phyloP scores from a whole-genome alignment of 768 basidiomycete species.

The Chiua virens region DNA sequence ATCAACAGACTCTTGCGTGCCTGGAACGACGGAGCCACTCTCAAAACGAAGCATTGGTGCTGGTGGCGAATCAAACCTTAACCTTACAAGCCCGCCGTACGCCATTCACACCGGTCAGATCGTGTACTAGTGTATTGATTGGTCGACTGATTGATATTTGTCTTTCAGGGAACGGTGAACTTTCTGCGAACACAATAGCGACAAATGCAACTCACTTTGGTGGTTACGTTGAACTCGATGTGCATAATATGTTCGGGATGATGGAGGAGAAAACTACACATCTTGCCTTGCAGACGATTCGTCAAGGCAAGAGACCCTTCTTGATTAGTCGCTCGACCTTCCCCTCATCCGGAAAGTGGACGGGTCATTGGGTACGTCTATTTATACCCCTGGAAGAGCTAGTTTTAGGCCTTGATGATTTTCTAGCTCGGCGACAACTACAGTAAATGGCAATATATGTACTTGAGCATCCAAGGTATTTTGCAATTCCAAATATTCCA shows the following conservation, averaged over 20 bases:
- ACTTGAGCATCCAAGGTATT: slow-evolving; percentile 70
- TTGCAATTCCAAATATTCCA: slow-evolving; percentile 85
- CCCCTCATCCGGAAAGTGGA: slow-evolving; percentile 65
- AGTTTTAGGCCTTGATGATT: background rate
- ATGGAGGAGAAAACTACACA: slow-evolving; percentile 72
- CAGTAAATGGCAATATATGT: slow-evolving; percentile 73
- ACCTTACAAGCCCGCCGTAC: slow-evolving; percentile 63
- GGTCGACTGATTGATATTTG: background rate
- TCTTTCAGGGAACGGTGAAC: slow-evolving; percentile 44
- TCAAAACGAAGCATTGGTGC: slow-evolving; percentile 51
- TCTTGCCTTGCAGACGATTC: slow-evolving; percentile 52
- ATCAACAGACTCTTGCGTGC: slow-evolving; percentile 46
- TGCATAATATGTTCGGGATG: slow-evolving; percentile 69
- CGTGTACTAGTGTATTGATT: background rate
- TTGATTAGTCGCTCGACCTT: slow-evolving; percentile 70
- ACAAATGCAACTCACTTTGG: slow-evolving; percentile 70
- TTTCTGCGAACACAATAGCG: slow-evolving; percentile 58
- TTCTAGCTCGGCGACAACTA: slow-evolving; percentile 71
- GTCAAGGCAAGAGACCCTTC: slow-evolving; percentile 65
- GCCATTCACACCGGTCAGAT: slow-evolving; percentile 67
- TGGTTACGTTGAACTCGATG: slow-evolving; percentile 63
- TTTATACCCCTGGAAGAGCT: background rate
- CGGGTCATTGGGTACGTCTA: slow-evolving; percentile 62
- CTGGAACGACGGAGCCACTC: slow-evolving; percentile 18
- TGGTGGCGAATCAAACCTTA: slow-evolving; percentile 43